Base-by-base conservation (phyloP, 129 eudicot genomes). In the Rutidosis leptorrhynchoides region DNA sequence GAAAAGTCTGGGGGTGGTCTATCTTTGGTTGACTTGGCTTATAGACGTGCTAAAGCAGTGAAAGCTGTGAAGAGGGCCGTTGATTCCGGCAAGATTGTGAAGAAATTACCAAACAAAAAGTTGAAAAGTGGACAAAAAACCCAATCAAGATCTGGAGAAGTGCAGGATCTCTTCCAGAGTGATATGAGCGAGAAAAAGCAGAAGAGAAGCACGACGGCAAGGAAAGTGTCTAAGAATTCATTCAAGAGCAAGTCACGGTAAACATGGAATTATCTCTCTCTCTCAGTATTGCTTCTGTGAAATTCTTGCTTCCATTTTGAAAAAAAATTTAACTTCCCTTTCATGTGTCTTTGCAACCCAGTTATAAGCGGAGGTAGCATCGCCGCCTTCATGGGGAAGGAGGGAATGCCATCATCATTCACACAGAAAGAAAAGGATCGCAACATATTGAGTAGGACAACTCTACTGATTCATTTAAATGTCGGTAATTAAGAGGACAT, bases 211-310 rank as follows among this genome's bases (percentile, higher is more conserved):
- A n/a, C n/a, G n/a, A n/a, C n/a, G n/a, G 45, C 65, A 4, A 75
- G 33, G 54, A 83, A 67, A 62, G 82, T 78, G 37, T 82, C 65
- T 57, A 88, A 89, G 80, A 85, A 83, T 49, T 84, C 95, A 4
- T 93, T 93, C 65, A 93, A 93, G 82, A 93, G 99, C 92, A 93
- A 89, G 76, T 93, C 96, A 80, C 68, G 99, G 99, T 87, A 85
- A n/a, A n/a, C n/a, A n/a, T n/a, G n/a, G n/a, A n/a, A n/a, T n/a
- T n/a, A n/a, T n/a, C n/a, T n/a, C n/a, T n/a, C n/a, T n/a, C n/a
- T n/a, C n/a, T n/a, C n/a, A n/a, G n/a, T n/a, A n/a, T n/a, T n/a
- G n/a, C n/a, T n/a, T n/a, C n/a, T n/a, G n/a, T n/a, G n/a, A n/a
- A n/a, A n/a, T n/a, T n/a, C n/a, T n/a, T n/a, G n/a, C n/a, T n/a